A percentile compares a stretch with the other conserved stretches of the same genome.
Conservation (phyloP, 1,284 basidiomycete genomes). For the Puccinia hordei region DNA sequence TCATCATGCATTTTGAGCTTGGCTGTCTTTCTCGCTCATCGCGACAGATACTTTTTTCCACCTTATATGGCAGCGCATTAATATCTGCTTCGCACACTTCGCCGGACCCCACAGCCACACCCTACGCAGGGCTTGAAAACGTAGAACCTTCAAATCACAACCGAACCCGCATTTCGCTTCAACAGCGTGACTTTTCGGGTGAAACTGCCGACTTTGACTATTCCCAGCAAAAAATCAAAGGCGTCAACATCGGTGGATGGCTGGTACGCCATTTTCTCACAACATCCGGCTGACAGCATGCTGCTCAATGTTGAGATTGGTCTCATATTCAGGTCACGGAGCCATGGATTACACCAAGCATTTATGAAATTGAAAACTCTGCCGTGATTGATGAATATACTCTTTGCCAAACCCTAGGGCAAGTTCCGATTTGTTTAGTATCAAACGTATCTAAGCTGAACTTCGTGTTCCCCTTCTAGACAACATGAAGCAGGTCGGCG, state of each 20-base stretch:
- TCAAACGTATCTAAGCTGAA: neutral
- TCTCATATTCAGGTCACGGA: conserved; percentile 54
- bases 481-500: conserved; percentile 51
- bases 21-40: neutral
- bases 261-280: conserved; percentile 55
- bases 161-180: neutral
- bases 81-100: neutral
- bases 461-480: neutral
- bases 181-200: neutral
- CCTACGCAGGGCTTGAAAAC: neutral
- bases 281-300: neutral
- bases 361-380: conserved; percentile 67
- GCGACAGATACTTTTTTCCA: neutral
- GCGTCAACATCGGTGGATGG: conserved; percentile 60
- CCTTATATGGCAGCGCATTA: neutral
- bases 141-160: neutral
- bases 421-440: conserved; percentile 29
- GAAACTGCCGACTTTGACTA: conserved; percentile 53
- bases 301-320: neutral
- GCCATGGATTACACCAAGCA: conserved; percentile 81
- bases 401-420: conserved; percentile 66
- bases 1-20: neutral
- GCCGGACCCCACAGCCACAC: neutral
- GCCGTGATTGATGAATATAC: conserved; percentile 72
- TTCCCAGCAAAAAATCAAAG: conserved; percentile 59